Evolutionary conservation across 148 eudicot species (phyloP), one percentile per base, ranked within the genome.

Genomic region (Nepenthes gracilis): DNA sequence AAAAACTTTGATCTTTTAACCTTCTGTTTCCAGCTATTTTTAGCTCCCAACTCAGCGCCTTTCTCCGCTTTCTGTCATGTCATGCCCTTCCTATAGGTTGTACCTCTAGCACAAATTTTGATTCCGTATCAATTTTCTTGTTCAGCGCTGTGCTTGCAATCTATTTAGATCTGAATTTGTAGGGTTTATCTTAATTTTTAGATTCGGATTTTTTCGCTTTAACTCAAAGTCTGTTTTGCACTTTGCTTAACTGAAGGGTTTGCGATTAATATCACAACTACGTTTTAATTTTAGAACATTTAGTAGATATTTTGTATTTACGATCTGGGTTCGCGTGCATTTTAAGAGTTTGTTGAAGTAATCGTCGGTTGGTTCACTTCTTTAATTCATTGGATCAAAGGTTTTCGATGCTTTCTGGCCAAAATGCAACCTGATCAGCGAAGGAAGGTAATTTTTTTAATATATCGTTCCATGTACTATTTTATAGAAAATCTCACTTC

Each of bases 391-490:
- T 66, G 60, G 66, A 74, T 66, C 61, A 67, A 67, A 63, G 63
- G 33, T 35, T 23, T 59, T 80, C 70, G 67, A 81, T 81, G 85
- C 69, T 71, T 65, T 75, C 64, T 45, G 70, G 69, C 54, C 48
- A 71, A 73, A 80, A 89, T 89, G 94, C 97, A 89, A 74, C 68
- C 84, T 72, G 96, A 83, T 85, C 91, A 85, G 60, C 67, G 89
- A 45, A 86, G 80, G 71, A 89, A 86, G 93, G 96, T 87, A 70
- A 60, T 47, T 36, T 32, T 2, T 4, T n/a, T 36, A 0, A 43
- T 51, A 2, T 32, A 51, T 13, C 3, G n/a, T 48, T 55, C 32
- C 40, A 58, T 53, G 33, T 11, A 58, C 47, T 60, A 57, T 2
- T 43, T 33, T 13, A 2, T 53, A 34, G 38, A 43, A 23, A 23